Evolutionary conservation across 805 yeast genomes (phyloP).

Genomic region (Wickerhamomyces bisporus): DNA sequence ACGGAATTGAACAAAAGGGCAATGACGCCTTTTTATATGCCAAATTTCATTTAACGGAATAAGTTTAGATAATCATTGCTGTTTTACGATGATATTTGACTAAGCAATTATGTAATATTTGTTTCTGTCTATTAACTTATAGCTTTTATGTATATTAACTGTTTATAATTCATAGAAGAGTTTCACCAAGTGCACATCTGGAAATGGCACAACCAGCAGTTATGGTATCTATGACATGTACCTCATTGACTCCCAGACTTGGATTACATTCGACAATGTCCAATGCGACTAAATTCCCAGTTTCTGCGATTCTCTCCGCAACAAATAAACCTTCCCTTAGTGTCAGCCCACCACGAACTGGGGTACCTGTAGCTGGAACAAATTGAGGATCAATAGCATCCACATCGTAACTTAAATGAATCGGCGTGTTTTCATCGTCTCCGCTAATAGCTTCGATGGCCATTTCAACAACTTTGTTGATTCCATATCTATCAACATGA

Average conservation of each 20-base stretch:
- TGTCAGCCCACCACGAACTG: slow-evolving; percentile 92
- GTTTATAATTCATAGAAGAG: slow-evolving; percentile 35
- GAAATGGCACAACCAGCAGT: slow-evolving; percentile 87
- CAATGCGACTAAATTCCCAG: slow-evolving; percentile 82
- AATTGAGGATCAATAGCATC: slow-evolving; percentile 93
- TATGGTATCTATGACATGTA: slow-evolving; percentile 77
- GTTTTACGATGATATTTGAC: too few relatives aligned
- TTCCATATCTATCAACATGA: slow-evolving; percentile 91
- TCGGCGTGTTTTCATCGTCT: slow-evolving; percentile 52
- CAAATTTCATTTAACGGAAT: too few relatives aligned
- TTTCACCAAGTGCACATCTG: slow-evolving; percentile 92
- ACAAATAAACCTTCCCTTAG: slow-evolving; percentile 90
- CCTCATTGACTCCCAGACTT: slow-evolving; percentile 69
- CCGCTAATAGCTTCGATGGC: slow-evolving; percentile 80
- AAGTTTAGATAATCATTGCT: too few relatives aligned
- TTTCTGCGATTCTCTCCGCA: slow-evolving; percentile 86
- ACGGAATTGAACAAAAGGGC: neutral
- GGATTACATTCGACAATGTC: slow-evolving; percentile 96
- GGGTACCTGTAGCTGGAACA: slow-evolving; percentile 97
- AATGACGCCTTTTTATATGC: too few relatives aligned
- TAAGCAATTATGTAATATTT: neutral
- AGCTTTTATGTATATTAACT: neutral
- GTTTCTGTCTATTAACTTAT: neutral
- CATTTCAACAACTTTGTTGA: slow-evolving; percentile 86
- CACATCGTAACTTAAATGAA: slow-evolving; percentile 90